Evolutionary conservation across 345 rosid genomes (phyloP), one percentile per base, ranked within the genome.

Genomic region (Barbarea vulgaris): DNA sequence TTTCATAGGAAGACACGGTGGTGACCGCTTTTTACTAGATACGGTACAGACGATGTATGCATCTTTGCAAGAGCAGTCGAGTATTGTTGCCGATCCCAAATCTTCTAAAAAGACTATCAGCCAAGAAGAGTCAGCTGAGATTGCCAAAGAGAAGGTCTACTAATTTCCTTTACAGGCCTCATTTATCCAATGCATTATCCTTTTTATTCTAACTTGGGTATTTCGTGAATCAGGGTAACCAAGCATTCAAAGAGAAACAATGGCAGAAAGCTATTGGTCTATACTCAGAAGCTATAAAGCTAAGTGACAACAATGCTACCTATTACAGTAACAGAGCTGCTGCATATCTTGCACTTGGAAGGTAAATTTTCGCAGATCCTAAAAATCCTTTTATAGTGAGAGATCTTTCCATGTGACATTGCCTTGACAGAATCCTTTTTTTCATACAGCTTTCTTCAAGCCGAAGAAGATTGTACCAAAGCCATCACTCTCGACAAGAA

Each of bases 321-420:
- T 96, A 91, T 72, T 96, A 89, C 78, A 87, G 88, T 71, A 96
- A 96, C 84, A 87, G 99, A 84, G 96, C 98, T 71, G 99, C 99
- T 63, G 98, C 98, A 33, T 88, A 89, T 83, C 97, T 96, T 66
- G 98, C 83, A 78, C 28, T 84, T 9, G 80, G 88, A 59, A 88
- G 97, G 99, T 96, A 81, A 58, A 46, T 19, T 69, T 74, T 44
- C 50, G 28, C 64, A 22, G 52, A 44, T 75, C 13, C 56, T 44
- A 5, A 64, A 34, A 56, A 0, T 46, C 46, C 46, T 1, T 10
- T 39, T 52, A 4, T 4, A 30, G 31, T 46, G 51, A 39, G 46
- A 58, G 18, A 13, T 66, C 42, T 69, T 25, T 56, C 30, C 53
- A 5, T 41, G 73, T 33, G 46, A 42, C n/a, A 10, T 63, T 37